A percentile compares a stretch with the other conserved stretches of the same genome.
phyloP scores from a whole-genome alignment of 2,329 filamentous ascomycete genomes.

The Ophiostoma ips region DNA sequence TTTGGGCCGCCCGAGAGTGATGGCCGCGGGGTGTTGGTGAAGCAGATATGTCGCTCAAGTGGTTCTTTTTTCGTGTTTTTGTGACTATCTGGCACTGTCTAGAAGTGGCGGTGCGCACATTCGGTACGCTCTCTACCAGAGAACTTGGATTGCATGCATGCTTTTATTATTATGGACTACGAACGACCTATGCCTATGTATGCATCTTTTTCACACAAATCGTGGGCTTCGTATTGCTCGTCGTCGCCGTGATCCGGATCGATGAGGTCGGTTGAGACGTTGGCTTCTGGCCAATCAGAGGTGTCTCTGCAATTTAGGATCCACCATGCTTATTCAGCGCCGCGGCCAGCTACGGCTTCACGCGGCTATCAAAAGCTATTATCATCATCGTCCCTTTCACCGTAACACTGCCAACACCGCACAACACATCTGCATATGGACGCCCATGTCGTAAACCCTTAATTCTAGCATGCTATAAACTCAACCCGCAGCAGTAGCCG shows the following conservation, averaged over 20 bases:
- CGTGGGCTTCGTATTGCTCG: too few relatives aligned
- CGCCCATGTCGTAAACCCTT: neutral
- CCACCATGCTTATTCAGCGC: neutral
- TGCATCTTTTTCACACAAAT: too few relatives aligned
- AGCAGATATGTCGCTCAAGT: neutral
- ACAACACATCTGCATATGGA: rapidly evolving
- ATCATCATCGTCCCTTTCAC: too few relatives aligned
- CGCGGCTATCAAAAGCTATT: too few relatives aligned
- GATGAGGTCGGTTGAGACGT: neutral
- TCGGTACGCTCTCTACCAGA: too few relatives aligned
- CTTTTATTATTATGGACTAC: neutral
- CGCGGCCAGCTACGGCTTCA: too few relatives aligned
- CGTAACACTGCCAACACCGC: too few relatives aligned
- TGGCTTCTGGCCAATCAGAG: conserved; percentile 4
- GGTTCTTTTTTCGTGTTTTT: neutral
- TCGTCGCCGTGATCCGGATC: neutral
- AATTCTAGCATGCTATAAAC: neutral
- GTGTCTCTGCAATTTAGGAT: neutral
- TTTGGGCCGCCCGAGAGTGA: neutral
- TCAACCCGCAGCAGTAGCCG: neutral
- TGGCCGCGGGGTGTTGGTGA: neutral
- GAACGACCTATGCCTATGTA: too few relatives aligned
- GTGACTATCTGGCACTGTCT: neutral
- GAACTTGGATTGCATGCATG: too few relatives aligned
- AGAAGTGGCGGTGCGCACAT: too few relatives aligned